Conservation (phyloP, 352 stramenopile genomes). For the Sclerospora graminicola region DNA sequence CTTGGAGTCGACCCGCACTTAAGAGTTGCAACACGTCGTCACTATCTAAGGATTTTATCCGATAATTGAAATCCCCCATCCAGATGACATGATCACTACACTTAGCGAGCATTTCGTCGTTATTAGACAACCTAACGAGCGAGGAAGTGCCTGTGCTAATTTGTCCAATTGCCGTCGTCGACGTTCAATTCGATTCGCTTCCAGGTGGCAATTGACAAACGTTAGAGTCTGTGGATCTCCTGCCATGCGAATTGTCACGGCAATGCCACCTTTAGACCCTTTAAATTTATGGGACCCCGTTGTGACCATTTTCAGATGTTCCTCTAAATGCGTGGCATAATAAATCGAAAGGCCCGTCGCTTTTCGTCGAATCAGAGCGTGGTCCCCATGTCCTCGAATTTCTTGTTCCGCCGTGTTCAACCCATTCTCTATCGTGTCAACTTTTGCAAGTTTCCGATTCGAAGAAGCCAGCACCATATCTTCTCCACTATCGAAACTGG, state of each 20-base stretch:
- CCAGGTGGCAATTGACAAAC: conserved; percentile 64
- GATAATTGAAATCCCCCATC: conserved; percentile 81
- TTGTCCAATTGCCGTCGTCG: conserved; percentile 44
- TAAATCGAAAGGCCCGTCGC: conserved; percentile 62
- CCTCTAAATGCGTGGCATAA: conserved; percentile 23
- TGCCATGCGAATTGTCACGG: conserved; percentile 30
- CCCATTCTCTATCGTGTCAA: no score
- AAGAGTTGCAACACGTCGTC: conserved; percentile 40
- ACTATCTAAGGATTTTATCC: conserved; percentile 36
- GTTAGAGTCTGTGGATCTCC: conserved; percentile 39
- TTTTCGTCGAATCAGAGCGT: conserved; percentile 51
- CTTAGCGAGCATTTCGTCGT: conserved; percentile 19
- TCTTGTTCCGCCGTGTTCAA: no score
- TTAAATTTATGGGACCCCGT: conserved; percentile 54
- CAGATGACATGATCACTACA: conserved; percentile 70
- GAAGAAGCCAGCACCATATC: no score
- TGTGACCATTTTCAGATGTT: conserved; percentile 33
- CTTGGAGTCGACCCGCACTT: conserved; percentile 25
- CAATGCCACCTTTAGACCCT: conserved; percentile 54
- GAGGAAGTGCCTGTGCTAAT: conserved; percentile 35
- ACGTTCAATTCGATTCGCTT: conserved; percentile 41
- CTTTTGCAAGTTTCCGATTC: no score
- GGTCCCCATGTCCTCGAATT: conserved; percentile 13
- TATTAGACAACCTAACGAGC: conserved; percentile 17
- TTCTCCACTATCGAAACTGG: no score